Conservation (phyloP, 2,329 filamentous ascomycete genomes). For the Penicillium paneum region DNA sequence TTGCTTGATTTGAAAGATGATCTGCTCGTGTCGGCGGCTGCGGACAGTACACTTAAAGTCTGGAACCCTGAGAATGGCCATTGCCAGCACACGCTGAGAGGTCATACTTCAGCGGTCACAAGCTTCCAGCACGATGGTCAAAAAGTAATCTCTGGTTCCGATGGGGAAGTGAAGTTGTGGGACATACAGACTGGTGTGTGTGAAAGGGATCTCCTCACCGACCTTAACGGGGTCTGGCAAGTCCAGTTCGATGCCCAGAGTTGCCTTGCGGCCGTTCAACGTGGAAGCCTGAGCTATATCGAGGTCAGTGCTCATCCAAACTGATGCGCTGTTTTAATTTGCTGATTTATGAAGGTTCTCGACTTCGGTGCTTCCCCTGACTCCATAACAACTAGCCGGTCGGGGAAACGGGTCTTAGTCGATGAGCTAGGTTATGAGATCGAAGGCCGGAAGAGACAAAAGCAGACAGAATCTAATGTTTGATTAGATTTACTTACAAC, state of each 20-base stretch:
- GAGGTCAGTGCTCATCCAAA: conserved; percentile 62
- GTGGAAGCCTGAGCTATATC: conserved; percentile 87
- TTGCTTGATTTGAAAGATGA: conserved; percentile 85
- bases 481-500: background rate
- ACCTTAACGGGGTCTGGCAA: conserved; percentile 97
- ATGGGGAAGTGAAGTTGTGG: conserved; percentile 98
- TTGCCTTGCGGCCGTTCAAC: conserved; percentile 93
- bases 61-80: conserved; percentile 94
- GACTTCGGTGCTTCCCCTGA: conserved; percentile 94
- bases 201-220: conserved; percentile 85
- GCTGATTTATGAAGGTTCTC: conserved; percentile 64
- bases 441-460: background rate
- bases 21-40: conserved; percentile 87
- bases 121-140: conserved; percentile 97
- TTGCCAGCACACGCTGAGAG: conserved; percentile 83
- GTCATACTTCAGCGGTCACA: conserved; percentile 94
- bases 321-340: background rate
- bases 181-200: conserved; percentile 89
- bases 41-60: conserved; percentile 89
- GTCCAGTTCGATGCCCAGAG: conserved; percentile 93
- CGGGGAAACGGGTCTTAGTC: conserved; percentile 69
- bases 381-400: conserved; percentile 69
- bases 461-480: background rate
- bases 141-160: conserved; percentile 93
- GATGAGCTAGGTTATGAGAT: conserved; percentile 19